Evolutionary conservation across 106 monocot genomes (phyloP).

Genomic region (Dendrobium catenatum): DNA sequence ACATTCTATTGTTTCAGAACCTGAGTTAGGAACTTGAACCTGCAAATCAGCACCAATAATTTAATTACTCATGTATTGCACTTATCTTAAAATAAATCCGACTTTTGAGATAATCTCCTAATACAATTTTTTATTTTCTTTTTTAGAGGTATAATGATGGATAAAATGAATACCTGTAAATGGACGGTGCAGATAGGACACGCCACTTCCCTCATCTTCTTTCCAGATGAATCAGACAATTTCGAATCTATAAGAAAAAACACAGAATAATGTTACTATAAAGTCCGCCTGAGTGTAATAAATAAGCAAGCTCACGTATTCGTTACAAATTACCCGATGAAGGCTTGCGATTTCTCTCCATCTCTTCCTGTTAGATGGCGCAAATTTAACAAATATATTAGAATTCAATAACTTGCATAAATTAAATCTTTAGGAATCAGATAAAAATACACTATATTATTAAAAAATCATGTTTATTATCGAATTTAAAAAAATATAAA

Average conservation of each 20-base stretch:
- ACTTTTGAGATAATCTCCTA: too few relatives aligned
- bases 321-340: constrained; percentile 39
- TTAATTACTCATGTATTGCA: background rate
- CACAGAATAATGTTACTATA: background rate
- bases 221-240: constrained; percentile 44
- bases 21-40: constrained; percentile 45
- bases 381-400: background rate
- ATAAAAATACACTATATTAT: too few relatives aligned
- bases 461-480: too few relatives aligned
- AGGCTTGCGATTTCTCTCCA: constrained; percentile 74
- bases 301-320: background rate
- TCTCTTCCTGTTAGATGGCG: constrained; percentile 62
- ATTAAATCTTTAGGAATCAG: too few relatives aligned
- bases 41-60: background rate
- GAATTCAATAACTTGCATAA: background rate
- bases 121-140: background rate
- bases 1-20: constrained; percentile 56
- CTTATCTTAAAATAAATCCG: background rate
- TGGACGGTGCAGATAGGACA: constrained; percentile 84
- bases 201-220: constrained; percentile 78
- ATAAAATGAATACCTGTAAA: constrained; percentile 3
- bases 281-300: background rate
- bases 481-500: too few relatives aligned
- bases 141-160: background rate
- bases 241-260: constrained; percentile 35